Evolutionary conservation across 306 rosid species (phyloP), one percentile per base, ranked within the genome.

Genomic region (Dalbergia oliveri): DNA sequence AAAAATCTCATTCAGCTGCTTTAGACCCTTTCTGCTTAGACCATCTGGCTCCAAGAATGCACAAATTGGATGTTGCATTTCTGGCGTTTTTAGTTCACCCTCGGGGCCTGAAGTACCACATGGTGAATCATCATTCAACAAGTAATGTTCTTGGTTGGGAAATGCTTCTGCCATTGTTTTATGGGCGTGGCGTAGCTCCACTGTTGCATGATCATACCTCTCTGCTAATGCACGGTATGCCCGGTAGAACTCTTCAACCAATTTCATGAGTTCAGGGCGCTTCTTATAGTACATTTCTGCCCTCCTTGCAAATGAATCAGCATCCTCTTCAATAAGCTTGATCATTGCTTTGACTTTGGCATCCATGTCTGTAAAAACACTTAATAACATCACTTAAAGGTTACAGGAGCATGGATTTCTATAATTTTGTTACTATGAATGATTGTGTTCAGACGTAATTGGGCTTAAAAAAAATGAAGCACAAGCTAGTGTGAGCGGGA

Each of bases 241-340:
- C 79, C 99, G 92, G 86, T 96, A 91, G 88, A 96, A 91, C 88
- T 96, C 99, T 88, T 96, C 99, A 50, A 96, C 98, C 63, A 96
- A 72, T 80, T 96, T 93, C 97, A 91, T 91, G 51, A 96, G 97
- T 86, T 96, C 99, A 50, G 99, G 99, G 16, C 97, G 91, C 87
- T 96, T 96, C 89, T 93, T 93, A 82, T 96, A 96, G 89, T 96
- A 96, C 99, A 96, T 96, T 76, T 96, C 99, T 58, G 99, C 99
- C 90, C 97, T 93, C 83, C 98, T 93, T 60, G 99, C 98, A 86
- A 96, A 96, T 31, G 99, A 96, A 84, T 96, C 99, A 16, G 98
- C 99, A 88, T 96, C 99, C 86, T 96, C 99, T 89, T 96, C 99
- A 62, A 96, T 96, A 77, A 93, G 99, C 88, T 93, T 96, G 84